Conservation (phyloP, 2,329 filamentous ascomycete genomes). For the Thielaviopsis ethacetica region DNA sequence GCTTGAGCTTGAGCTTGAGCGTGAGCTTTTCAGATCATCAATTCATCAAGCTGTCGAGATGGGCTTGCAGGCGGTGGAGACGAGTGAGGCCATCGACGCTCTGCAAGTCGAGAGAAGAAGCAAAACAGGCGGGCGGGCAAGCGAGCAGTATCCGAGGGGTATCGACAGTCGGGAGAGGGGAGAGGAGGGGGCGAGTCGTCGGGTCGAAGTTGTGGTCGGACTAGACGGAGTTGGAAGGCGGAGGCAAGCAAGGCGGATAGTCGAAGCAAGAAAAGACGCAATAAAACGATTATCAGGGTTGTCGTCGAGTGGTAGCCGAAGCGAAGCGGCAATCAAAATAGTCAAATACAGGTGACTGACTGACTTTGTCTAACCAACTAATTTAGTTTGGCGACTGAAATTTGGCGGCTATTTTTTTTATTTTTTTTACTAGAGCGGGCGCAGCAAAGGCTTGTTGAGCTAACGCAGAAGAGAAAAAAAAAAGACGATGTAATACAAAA, state of each 20-base stretch:
- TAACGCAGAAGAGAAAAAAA: not conserved
- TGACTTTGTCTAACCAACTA: not conserved
- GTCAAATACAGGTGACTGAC: not conserved
- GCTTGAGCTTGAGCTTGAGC: not conserved
- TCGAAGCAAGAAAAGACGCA: not conserved
- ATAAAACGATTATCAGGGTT: not conserved
- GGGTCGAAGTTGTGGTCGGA: not conserved
- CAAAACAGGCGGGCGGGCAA: not conserved
- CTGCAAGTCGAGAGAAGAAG: not conserved
- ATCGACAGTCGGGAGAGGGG: not conserved
- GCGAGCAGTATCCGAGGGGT: not conserved
- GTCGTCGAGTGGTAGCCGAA: no score
- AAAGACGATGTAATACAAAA: not conserved
- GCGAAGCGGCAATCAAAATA: no score
- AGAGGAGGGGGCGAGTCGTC: no score
- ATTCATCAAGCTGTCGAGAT: constrained; percentile 9
- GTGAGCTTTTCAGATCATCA: constrained; percentile 5
- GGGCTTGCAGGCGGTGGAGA: constrained; percentile 8
- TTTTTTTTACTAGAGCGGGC: not conserved
- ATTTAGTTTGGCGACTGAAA: not conserved
- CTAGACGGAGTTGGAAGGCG: not conserved
- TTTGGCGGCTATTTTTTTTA: not conserved
- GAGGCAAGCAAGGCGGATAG: not conserved
- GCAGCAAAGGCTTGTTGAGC: not conserved
- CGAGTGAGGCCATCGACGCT: constrained; percentile 12